Percentiles rank a stretch among this genome's conserved stretches.
Conservation (phyloP, 306 rosid genomes). For the Inga oerstediana region DNA sequence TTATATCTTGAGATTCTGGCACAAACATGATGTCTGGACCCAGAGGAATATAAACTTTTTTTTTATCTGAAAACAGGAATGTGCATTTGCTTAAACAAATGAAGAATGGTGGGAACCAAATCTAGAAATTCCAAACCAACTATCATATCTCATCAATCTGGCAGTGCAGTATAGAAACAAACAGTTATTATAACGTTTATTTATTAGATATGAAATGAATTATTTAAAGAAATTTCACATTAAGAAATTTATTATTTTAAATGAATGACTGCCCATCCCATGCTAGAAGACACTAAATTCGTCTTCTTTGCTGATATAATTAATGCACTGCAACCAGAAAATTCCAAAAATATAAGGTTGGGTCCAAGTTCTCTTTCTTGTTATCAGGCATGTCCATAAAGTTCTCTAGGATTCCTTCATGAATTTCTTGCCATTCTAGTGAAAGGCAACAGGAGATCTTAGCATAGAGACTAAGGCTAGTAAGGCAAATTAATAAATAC, state of each 20-base stretch:
- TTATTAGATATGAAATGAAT: neutral
- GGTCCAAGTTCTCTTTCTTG: neutral
- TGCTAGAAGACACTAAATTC: neutral
- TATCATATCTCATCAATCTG: neutral
- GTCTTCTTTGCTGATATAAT: neutral
- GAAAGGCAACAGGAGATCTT: too few relatives aligned
- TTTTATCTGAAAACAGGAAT: neutral
- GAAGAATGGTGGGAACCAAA: neutral
- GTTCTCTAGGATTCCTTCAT: neutral
- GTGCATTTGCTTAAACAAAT: neutral
- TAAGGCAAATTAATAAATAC: neutral
- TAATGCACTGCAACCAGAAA: neutral
- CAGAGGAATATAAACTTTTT: neutral
- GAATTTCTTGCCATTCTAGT: neutral
- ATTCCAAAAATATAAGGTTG: neutral
- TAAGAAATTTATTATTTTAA: neutral
- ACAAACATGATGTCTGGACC: neutral
- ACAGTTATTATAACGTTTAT: neutral
- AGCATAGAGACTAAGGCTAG: neutral
- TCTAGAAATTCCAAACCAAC: neutral
- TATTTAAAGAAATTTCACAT: neutral
- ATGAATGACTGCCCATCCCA: neutral
- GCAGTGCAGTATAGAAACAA: neutral
- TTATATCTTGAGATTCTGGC: neutral
- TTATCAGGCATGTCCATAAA: neutral